A percentile compares a stretch with the other conserved stretches of the same genome.
Evolutionary conservation across 306 rosid species (phyloP).

Genomic region (Ormosia emarginata): DNA sequence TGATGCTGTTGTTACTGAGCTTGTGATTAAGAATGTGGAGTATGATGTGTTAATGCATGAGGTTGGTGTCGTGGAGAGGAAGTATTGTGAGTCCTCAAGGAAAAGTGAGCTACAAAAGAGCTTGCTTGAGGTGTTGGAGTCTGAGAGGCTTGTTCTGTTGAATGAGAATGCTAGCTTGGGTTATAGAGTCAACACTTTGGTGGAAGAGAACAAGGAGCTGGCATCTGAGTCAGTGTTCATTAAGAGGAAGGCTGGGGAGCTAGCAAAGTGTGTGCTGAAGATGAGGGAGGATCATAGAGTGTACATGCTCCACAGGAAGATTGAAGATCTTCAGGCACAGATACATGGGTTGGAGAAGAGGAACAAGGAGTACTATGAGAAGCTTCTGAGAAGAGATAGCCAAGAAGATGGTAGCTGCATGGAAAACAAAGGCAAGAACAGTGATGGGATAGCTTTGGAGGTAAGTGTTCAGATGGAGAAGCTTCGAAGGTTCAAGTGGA

Average conservation of each 20-base stretch:
- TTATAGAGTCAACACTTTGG: constrained; percentile 48
- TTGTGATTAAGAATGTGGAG: constrained; percentile 78
- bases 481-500: constrained; percentile 40
- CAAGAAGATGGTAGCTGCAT: not conserved
- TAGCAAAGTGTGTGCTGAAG: constrained; percentile 74
- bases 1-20: constrained; percentile 55
- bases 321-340: constrained; percentile 87
- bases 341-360: constrained; percentile 82
- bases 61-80: constrained; percentile 51
- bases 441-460: constrained; percentile 48
- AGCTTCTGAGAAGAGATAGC: constrained; percentile 44
- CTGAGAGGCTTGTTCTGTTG: constrained; percentile 78
- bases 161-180: constrained; percentile 80
- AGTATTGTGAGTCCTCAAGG: constrained; percentile 52
- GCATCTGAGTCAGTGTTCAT: constrained; percentile 64
- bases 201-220: constrained; percentile 76
- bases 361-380: constrained; percentile 77
- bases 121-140: constrained; percentile 88
- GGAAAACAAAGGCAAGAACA: constrained; percentile 19
- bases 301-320: constrained; percentile 61
- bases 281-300: constrained; percentile 87
- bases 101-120: constrained; percentile 80
- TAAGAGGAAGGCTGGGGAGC: constrained; percentile 71
- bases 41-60: constrained; percentile 55
- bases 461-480: constrained; percentile 54